Evolutionary conservation across 2,329 filamentous ascomycete genomes (phyloP).

Genomic region (Cladosporium sp.): DNA sequence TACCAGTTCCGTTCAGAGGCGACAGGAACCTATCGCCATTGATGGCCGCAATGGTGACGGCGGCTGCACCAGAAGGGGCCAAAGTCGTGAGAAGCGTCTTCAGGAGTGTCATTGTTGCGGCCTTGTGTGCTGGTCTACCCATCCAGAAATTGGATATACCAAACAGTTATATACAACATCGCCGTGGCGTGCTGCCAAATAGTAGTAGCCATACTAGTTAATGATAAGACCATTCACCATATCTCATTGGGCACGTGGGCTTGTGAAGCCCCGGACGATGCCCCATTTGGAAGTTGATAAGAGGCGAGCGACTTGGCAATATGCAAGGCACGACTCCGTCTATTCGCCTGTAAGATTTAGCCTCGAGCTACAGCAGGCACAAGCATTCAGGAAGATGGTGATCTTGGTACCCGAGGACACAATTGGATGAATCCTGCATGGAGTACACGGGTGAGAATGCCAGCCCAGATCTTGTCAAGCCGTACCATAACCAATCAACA

Average conservation of each 20-base stretch:
- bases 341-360: not conserved
- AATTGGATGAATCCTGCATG: constrained; percentile 7
- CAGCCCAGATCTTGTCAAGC: constrained; percentile 3
- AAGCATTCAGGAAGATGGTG: not conserved
- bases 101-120: constrained; percentile 8
- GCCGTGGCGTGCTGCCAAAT: constrained; percentile 15
- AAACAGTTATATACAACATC: not conserved
- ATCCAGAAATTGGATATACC: not conserved
- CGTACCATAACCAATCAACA: not conserved
- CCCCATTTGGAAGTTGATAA: constrained; percentile 15
- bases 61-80: not conserved
- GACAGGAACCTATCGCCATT: constrained; percentile 68
- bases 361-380: constrained; percentile 14
- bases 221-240: constrained; percentile 20
- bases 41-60: constrained; percentile 50
- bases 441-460: not conserved
- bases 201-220: not conserved
- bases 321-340: constrained; percentile 6
- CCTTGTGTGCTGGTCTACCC: not conserved
- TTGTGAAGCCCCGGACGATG: constrained; percentile 8
- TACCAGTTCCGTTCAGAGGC: constrained; percentile 37
- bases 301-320: constrained; percentile 15
- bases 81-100: constrained; percentile 14
- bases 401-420: not conserved
- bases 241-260: constrained; percentile 18